A percentile compares a stretch with the other conserved stretches of the same genome.
phyloP scores from a whole-genome alignment of 257 asterid species.

The Jacaranda mimosifolia region DNA sequence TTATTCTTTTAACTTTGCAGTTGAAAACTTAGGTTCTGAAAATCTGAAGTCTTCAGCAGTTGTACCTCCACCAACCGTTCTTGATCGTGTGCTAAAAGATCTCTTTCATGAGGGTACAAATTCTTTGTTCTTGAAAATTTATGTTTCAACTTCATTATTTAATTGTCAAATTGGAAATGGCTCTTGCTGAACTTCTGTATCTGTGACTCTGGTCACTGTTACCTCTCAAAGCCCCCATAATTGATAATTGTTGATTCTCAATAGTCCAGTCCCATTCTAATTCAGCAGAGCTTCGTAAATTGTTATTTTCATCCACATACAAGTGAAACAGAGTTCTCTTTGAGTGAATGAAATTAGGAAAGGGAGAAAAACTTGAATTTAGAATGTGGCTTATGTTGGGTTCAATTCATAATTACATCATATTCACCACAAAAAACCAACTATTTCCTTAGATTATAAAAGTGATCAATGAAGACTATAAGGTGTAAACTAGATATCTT shows the following conservation, averaged over 20 bases:
- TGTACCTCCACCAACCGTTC: slow-evolving; percentile 94
- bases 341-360: slow-evolving; percentile 34
- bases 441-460: slow-evolving; percentile 15
- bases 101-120: slow-evolving; percentile 77
- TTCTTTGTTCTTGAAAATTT: slow-evolving; percentile 1
- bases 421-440: slow-evolving; percentile 34
- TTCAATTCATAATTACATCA: not conserved
- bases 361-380: slow-evolving; percentile 6
- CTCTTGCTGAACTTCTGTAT: slow-evolving; percentile 8
- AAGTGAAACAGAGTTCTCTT: slow-evolving; percentile 16
- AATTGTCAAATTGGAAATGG: slow-evolving; percentile 18
- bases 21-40: slow-evolving; percentile 69
- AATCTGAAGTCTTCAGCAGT: slow-evolving; percentile 74
- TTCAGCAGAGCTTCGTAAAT: not conserved
- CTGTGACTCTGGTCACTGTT: slow-evolving; percentile 18
- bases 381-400: not conserved
- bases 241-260: slow-evolving; percentile 11
- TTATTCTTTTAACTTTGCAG: slow-evolving; percentile 44
- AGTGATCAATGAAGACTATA: slow-evolving; percentile 8
- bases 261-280: slow-evolving; percentile 11
- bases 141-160: slow-evolving; percentile 31
- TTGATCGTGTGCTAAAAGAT: slow-evolving; percentile 92
- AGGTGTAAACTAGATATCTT: slow-evolving; percentile 26
- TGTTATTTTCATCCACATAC: slow-evolving; percentile 7
- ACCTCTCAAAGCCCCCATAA: slow-evolving; percentile 25